Percentiles rank a stretch among this genome's conserved stretches.
phyloP scores from a whole-genome alignment of 495 filamentous ascomycete species.

The Polyplosphaeria fusca region DNA sequence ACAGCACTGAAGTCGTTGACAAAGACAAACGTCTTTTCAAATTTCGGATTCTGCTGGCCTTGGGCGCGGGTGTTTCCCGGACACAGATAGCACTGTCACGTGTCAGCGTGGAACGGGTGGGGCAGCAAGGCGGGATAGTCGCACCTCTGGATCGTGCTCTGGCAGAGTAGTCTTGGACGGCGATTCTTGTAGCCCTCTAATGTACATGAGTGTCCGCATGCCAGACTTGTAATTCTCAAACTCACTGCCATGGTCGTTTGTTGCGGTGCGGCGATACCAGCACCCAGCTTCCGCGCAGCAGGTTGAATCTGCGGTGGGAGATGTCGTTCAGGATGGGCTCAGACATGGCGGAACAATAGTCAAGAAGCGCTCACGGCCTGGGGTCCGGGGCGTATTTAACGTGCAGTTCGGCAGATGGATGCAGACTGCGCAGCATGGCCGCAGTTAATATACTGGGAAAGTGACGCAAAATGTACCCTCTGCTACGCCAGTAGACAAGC shows the following conservation, averaged over 20 bases:
- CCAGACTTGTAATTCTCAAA: constrained; percentile 15
- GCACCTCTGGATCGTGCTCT: constrained; percentile 69
- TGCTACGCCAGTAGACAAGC: neutral
- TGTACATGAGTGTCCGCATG: neutral
- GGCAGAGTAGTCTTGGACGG: constrained; percentile 75
- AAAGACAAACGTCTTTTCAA: constrained; percentile 85
- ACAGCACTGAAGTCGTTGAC: constrained; percentile 98
- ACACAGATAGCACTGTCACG: constrained; percentile 81
- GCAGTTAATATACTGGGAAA: too few relatives aligned
- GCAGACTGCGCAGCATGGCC: too few relatives aligned
- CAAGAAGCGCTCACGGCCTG: too few relatives aligned
- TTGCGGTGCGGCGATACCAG: constrained; percentile 93
- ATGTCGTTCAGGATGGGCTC: constrained; percentile 88
- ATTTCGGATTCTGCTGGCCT: constrained; percentile 83
- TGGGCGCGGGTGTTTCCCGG: constrained; percentile 89
- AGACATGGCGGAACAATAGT: constrained; percentile 50
- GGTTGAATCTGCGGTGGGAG: constrained; percentile 92
- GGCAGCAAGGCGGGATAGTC: constrained; percentile 20
- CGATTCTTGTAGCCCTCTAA: constrained; percentile 85
- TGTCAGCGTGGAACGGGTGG: constrained; percentile 1
- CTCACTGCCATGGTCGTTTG: constrained; percentile 98
- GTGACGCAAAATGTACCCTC: neutral
- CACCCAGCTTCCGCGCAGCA: constrained; percentile 81
- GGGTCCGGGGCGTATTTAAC: too few relatives aligned
- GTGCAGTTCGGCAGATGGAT: too few relatives aligned